These are phyloP conservation scores for Venturia asperata DNA, from an alignment of 2,329 filamentous ascomycete species.

Conservation along the genomic window DNA sequence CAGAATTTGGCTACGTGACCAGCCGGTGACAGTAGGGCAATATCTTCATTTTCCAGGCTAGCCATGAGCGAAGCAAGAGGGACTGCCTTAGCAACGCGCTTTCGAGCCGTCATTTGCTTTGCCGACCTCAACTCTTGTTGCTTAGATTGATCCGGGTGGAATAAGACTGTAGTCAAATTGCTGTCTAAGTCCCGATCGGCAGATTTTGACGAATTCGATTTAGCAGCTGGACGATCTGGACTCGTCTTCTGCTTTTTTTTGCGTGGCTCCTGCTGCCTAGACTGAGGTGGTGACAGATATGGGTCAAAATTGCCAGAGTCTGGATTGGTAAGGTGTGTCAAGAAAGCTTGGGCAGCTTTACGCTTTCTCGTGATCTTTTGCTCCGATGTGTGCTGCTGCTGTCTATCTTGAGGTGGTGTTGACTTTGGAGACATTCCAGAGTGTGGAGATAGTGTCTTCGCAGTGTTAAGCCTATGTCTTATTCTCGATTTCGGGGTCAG, in stretches of 20 bases:
- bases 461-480: not conserved
- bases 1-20: not conserved
- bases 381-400: not conserved
- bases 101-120: not conserved
- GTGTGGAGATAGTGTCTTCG: not conserved
- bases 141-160: not conserved
- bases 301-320: not conserved
- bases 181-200: not conserved
- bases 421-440: not conserved
- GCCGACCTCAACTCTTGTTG: not conserved
- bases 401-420: not conserved
- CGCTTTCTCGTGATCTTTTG: not conserved
- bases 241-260: not conserved
- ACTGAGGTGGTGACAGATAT: not conserved
- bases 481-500: not conserved
- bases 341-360: not conserved
- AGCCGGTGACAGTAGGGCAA: not conserved
- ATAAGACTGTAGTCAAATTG: not conserved
- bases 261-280: not conserved
- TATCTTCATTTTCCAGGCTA: not conserved
- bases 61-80: not conserved
- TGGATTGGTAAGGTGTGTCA: not conserved
- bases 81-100: not conserved
- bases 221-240: not conserved
- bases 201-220: not conserved